Base-by-base conservation (phyloP, 352 stramenopile genomes). In the Aphanomyces invadans region DNA sequence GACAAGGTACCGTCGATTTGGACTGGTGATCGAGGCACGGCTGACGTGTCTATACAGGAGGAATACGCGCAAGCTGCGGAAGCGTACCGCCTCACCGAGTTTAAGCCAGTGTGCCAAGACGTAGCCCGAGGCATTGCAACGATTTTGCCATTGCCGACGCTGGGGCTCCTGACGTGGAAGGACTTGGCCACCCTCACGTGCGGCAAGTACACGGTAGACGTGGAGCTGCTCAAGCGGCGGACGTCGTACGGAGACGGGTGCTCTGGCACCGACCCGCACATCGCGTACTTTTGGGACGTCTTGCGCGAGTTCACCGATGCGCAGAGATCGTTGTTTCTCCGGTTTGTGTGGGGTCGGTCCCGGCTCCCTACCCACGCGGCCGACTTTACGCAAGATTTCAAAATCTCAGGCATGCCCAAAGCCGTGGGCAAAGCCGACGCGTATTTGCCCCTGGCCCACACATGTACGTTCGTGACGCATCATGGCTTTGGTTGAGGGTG, bases 191-290 rank as follows among this genome's bases (percentile, higher is more conserved):
- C 83, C 49, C 85, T 97, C 26, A 86, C 97, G 4, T 97, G 90
- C 54, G 91, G 91, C 4, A 95, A 94, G 62, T 60, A 88, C 1
- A 89, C 84, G 0, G 85, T 97, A 21, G 89, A 97, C 71, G 73
- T 97, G 4, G 78, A 83, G 53, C 63, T 97, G 33, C 75, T 97
- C 29, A 76, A 87, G 31, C 76, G 81, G 10, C 78, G 89, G 0
- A 96, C 90, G 15, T 94, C 96, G 62, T 97, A 97, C 68, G 87
- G 87, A 2, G 86, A 94, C 49, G 89, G 89, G 0, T 97, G 90
- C 60, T 77, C 87, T 32, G 81, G 76, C n/a, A 86, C 76, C 1
- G 87, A 97, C 62, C 71, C 79, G 19, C 90, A 97, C 71, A 85
- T 97, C 55, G 76, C 75, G 39, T 91, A 75, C 76, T 97, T 97